Percentiles rank a stretch among this genome's conserved stretches.
Evolutionary conservation across 129 eudicot species (phyloP).

Genomic region (Tanacetum coccineum): DNA sequence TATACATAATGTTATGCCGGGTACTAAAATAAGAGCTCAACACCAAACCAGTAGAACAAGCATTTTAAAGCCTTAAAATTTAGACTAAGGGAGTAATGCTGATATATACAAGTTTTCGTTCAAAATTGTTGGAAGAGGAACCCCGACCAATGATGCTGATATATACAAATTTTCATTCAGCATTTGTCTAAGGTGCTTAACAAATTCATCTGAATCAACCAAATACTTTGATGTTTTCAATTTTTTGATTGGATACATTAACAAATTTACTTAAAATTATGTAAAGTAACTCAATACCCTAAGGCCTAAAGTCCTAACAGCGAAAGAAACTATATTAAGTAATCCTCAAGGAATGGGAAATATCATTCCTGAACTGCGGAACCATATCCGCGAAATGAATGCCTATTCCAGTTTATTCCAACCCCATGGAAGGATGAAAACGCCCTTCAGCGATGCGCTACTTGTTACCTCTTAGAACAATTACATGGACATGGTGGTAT

Average conservation of each 20-base stretch:
- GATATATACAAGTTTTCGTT: too few relatives aligned
- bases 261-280: constrained; percentile 21
- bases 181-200: too few relatives aligned
- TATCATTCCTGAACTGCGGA: constrained; percentile 34
- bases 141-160: too few relatives aligned
- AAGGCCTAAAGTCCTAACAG: constrained; percentile 19
- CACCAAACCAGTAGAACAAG: not conserved
- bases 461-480: constrained; percentile 42
- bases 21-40: constrained; percentile 4
- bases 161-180: too few relatives aligned
- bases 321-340: constrained; percentile 20
- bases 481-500: constrained; percentile 55
- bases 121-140: too few relatives aligned
- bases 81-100: too few relatives aligned
- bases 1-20: not conserved
- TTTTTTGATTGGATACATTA: constrained; percentile 14
- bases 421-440: constrained; percentile 18
- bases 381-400: constrained; percentile 26
- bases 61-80: too few relatives aligned
- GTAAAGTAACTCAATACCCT: too few relatives aligned
- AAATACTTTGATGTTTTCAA: constrained; percentile 12
- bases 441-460: constrained; percentile 5
- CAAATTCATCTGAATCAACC: constrained; percentile 3
- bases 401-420: constrained; percentile 31
- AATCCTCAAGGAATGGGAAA: constrained; percentile 28